Evolutionary conservation across 768 basidiomycete genomes (phyloP), one percentile per base, ranked within the genome.

Genomic region (Mycena rebaudengoi): DNA sequence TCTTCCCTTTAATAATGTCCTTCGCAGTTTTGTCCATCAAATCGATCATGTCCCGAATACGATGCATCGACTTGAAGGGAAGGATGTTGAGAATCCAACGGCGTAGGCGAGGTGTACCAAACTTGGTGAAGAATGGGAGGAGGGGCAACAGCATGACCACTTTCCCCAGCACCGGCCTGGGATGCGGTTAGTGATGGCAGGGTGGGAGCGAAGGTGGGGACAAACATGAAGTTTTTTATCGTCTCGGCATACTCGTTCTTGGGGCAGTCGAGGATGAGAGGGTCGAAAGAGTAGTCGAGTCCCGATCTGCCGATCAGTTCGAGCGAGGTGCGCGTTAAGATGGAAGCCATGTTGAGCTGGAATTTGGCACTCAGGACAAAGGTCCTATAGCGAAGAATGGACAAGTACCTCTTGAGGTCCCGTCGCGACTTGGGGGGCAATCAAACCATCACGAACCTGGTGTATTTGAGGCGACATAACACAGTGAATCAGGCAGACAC

Each of bases 1-100:
- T 75, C 70, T 79, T 79, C 23, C 68, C 69, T 11, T 70, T 57
- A 25, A 75, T 72, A 20, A 79, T 73, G 7, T 67, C 59, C 6
- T 55, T 51, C 10, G 75, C 74, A 1, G 70, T 70, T 11, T 72
- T 35, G n/a, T 75, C 35, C 68, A 79, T 70, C 40, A 69, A 54
- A 33, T 78, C 78, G 7, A 73, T 65, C 43, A 78, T 75, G 20
- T 67, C 33, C 33, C 69, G 59, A 13, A 75, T 53, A 23, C 69
- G 57, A 32, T 71, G 74, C 18, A 76, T 56, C 2, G 54, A 51
- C 37, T 64, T 57, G 62, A 62, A 67, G 1, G 76, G 78, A 2
- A 71, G 43, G 12, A 58, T 48, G 21, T 72, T 68, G n/a, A 74
- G 61, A 23, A 77, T n/a, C 45, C 59, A 68, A 13, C 75, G 73